These are phyloP conservation scores for Colletotrichum godetiae DNA, from an alignment of 2,329 filamentous ascomycete species.

Conservation along the genomic window DNA sequence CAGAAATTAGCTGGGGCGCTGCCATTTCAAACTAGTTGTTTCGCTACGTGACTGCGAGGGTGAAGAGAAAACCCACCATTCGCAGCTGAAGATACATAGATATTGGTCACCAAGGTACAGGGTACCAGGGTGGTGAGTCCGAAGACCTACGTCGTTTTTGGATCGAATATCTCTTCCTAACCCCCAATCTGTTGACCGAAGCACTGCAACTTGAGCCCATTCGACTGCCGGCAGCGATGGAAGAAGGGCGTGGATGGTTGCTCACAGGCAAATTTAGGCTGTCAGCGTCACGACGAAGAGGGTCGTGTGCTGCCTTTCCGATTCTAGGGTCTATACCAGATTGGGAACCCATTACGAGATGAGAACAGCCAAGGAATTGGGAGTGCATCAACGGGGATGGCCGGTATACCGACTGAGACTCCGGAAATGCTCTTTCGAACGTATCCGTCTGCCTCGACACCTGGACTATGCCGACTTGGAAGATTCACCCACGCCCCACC, in stretches of 20 bases:
- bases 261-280: background rate
- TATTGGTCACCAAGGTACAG: background rate
- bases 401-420: background rate
- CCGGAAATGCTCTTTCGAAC: constrained; percentile 3
- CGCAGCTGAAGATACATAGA: background rate
- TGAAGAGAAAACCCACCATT: background rate
- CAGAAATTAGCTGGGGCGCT: background rate
- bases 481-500: constrained; percentile 9
- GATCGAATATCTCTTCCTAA: background rate
- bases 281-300: background rate
- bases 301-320: constrained; percentile 22
- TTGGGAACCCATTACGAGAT: constrained; percentile 32
- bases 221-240: background rate
- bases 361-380: constrained; percentile 10
- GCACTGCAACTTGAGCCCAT: background rate
- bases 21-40: background rate
- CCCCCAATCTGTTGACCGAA: background rate
- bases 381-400: background rate
- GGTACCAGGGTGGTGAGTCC: background rate
- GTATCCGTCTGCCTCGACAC: background rate
- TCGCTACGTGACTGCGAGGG: background rate
- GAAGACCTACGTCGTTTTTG: background rate
- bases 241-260: background rate
- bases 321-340: constrained; percentile 7
- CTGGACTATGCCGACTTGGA: background rate